Percentiles rank a stretch among this genome's conserved stretches.
These are phyloP conservation scores for Phytophthora rubi DNA, from an alignment of 352 stramenopile genomes.

Conservation along the genomic window DNA sequence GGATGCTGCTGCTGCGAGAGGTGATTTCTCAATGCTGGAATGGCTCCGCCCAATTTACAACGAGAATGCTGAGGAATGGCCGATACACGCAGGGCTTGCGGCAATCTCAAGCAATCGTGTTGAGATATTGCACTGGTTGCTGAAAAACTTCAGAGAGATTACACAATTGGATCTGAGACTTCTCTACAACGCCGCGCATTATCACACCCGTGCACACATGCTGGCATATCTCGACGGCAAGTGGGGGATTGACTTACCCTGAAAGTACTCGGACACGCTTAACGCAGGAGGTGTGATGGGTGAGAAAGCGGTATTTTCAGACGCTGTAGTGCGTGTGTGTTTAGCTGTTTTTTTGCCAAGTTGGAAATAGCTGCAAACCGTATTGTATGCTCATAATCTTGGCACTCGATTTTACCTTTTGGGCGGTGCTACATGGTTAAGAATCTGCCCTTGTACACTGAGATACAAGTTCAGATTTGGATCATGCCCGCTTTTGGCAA, in stretches of 20 bases:
- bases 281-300: not conserved
- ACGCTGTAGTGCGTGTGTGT: not conserved
- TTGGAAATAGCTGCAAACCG: not conserved
- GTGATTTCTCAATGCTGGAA: slow-evolving; percentile 34
- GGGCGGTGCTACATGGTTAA: not conserved
- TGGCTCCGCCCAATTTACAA: slow-evolving; percentile 20
- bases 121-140: slow-evolving; percentile 36
- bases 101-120: slow-evolving; percentile 32
- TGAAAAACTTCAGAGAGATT: slow-evolving; percentile 14
- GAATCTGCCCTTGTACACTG: too few species aligned
- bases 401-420: not conserved
- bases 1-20: slow-evolving; percentile 21
- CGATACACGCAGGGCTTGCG: slow-evolving; percentile 25
- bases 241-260: slow-evolving; percentile 9
- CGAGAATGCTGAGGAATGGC: slow-evolving; percentile 16
- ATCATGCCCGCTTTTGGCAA: too few species aligned
- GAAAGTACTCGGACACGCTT: not conserved
- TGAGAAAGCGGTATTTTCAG: not conserved
- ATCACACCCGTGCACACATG: slow-evolving; percentile 31
- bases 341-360: not conserved
- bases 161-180: slow-evolving; percentile 17
- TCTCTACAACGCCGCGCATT: slow-evolving; percentile 25
- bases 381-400: not conserved
- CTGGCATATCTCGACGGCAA: slow-evolving; percentile 31
- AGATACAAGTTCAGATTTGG: too few species aligned